These are phyloP conservation scores for Senna siamea DNA, from an alignment of 306 rosid species.

Conservation along the genomic window DNA sequence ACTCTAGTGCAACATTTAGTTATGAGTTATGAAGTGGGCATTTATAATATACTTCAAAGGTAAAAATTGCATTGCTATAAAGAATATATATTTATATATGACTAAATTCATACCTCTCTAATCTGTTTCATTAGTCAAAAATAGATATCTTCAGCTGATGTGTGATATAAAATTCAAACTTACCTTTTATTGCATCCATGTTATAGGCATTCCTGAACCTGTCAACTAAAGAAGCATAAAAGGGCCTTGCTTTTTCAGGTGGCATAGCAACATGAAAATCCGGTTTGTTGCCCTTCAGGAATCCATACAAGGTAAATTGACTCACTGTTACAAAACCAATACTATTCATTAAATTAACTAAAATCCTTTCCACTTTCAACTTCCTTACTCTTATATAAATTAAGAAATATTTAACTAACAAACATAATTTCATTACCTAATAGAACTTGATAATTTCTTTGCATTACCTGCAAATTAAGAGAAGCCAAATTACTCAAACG, in stretches of 20 bases:
- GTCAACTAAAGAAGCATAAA: constrained; percentile 79
- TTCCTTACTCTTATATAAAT: neutral
- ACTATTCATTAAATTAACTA: neutral
- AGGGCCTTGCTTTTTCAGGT: constrained; percentile 77
- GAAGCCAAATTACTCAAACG: constrained; percentile 6
- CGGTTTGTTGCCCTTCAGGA: constrained; percentile 91
- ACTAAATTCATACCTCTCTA: neutral
- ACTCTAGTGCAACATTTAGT: constrained; percentile 13
- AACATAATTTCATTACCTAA: constrained; percentile 46
- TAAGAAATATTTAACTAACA: neutral
- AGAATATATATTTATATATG: neutral
- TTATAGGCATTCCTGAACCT: constrained; percentile 67
- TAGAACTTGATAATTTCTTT: constrained; percentile 75
- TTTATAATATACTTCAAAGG: neutral
- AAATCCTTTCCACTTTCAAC: neutral
- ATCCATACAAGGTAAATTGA: constrained; percentile 88
- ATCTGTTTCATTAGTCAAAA: neutral
- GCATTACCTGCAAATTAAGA: constrained; percentile 63
- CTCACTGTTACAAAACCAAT: constrained; percentile 66
- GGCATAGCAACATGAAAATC: constrained; percentile 96
- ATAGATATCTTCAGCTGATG: neutral
- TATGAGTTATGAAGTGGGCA: neutral
- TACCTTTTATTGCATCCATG: constrained; percentile 74
- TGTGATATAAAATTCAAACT: constrained; percentile 1
- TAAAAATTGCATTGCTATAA: neutral